Evolutionary conservation across 192 early-diverging fungal genomes (phyloP).

Genomic region (Paraglomus occultum): DNA sequence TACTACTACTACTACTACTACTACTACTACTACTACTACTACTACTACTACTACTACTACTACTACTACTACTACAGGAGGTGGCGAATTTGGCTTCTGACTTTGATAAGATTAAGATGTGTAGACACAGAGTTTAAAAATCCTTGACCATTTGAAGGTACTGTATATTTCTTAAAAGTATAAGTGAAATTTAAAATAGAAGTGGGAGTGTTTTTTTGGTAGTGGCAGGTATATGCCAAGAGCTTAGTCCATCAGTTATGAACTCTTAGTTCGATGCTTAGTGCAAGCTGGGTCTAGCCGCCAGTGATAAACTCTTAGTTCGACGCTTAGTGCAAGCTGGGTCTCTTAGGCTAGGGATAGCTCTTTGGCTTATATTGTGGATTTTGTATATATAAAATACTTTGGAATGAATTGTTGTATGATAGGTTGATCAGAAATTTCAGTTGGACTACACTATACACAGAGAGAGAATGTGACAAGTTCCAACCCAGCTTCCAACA

Average conservation of each 20-base stretch:
- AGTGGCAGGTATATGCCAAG: neutral
- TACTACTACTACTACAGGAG: too few species aligned
- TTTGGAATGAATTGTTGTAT: neutral
- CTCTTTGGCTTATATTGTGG: neutral
- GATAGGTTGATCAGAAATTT: neutral
- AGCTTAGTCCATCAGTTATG: constrained; percentile 22
- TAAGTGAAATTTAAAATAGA: neutral
- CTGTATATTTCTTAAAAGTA: too few species aligned
- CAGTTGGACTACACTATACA: too few species aligned
- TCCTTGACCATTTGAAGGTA: constrained; percentile 14
- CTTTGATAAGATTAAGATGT: neutral
- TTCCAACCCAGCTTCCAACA: too few species aligned
- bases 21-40: too few species aligned
- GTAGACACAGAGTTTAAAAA: constrained; percentile 7
- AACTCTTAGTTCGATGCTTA: too few species aligned
- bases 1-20: too few species aligned
- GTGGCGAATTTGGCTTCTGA: constrained; percentile 4
- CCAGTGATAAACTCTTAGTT: neutral
- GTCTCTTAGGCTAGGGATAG: constrained; percentile 18
- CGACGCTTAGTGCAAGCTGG: constrained; percentile 17
- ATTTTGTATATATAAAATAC: neutral
- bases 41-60: too few species aligned
- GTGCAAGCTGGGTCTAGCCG: too few species aligned
- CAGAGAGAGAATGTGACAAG: too few species aligned
- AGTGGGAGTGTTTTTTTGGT: constrained; percentile 1